A percentile compares a stretch with the other conserved stretches of the same genome.
phyloP scores from a whole-genome alignment of 306 rosid species.

The Lathyrus aphaca region DNA sequence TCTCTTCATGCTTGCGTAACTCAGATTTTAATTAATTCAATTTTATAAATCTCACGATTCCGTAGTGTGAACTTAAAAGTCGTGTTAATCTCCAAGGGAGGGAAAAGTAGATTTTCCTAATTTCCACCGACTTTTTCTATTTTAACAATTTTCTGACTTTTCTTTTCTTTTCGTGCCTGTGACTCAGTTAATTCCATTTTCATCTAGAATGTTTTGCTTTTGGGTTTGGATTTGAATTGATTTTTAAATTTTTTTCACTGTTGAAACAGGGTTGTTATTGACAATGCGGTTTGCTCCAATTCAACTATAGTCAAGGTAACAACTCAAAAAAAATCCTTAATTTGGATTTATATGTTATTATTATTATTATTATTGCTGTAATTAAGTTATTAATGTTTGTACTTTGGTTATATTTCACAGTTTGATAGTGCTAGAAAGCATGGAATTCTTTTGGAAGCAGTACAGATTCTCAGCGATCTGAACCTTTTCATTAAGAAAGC shows the following conservation, averaged over 20 bases:
- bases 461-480: constrained; percentile 85
- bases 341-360: neutral
- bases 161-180: neutral
- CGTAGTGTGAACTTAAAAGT: constrained; percentile 21
- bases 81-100: neutral
- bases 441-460: constrained; percentile 88
- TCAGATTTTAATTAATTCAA: neutral
- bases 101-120: constrained; percentile 34
- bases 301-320: constrained; percentile 90
- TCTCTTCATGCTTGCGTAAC: neutral
- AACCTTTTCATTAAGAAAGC: constrained; percentile 86
- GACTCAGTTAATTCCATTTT: neutral
- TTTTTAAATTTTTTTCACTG: neutral
- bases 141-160: constrained; percentile 45
- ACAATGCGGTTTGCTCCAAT: constrained; percentile 82
- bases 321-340: neutral
- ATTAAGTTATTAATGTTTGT: constrained; percentile 1
- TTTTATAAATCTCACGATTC: neutral
- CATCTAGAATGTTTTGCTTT: constrained; percentile 28
- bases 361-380: neutral
- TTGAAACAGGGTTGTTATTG: constrained; percentile 79
- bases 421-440: constrained; percentile 90
- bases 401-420: constrained; percentile 46
- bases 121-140: constrained; percentile 35
- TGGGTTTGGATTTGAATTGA: neutral